Base-by-base conservation (phyloP, 1,139 yeast genomes). In the Pichia cactophila region DNA sequence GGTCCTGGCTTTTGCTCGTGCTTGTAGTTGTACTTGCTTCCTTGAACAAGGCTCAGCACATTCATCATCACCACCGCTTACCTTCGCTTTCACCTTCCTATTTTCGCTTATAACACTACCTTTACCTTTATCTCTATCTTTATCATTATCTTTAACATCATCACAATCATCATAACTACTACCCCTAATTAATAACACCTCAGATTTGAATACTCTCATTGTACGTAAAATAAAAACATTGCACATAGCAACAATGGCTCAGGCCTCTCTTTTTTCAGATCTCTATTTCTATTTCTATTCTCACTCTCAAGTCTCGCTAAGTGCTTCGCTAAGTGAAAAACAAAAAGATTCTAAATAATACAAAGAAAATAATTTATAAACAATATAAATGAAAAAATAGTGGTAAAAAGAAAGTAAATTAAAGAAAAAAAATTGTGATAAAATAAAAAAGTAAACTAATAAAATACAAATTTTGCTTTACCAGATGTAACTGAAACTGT, bases 401-500 rank as follows among this genome's bases (percentile, higher is more conserved):
- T 23, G 16, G 17, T 16, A 12, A 26, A 20, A 16, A 17, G 40
- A 17, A 33, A 33, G 31, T 8, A 10, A 28, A 10, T 28, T 9
- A 29, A 10, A 11, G 14, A n/a, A 12, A 11, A n/a, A 33, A 33
- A 17, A 17, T 17, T 17, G 8, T 16, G 12, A n/a, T 9, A 35
- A 35, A n/a, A 35, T 5, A 35, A 5, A 16, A 35, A 35, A 20
- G 28, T 11, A 23, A 40, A 10, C 14, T 40, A 40, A 16, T 82
- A 84, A 58, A 80, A 74, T 57, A 83, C 86, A 67, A 81, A 83
- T 63, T 81, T 73, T 57, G 89, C 90, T 49, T 68, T 68, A 68
- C 92, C 92, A 42, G 70, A 64, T 46, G 79, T 73, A 52, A 84
- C 86, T 54, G 85, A 79, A 56, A 81, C 85, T 46, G 92, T 84